Percentiles rank a stretch among this genome's conserved stretches.
phyloP scores from a whole-genome alignment of 2,329 filamentous ascomycete species.

The Venturia pyrina region DNA sequence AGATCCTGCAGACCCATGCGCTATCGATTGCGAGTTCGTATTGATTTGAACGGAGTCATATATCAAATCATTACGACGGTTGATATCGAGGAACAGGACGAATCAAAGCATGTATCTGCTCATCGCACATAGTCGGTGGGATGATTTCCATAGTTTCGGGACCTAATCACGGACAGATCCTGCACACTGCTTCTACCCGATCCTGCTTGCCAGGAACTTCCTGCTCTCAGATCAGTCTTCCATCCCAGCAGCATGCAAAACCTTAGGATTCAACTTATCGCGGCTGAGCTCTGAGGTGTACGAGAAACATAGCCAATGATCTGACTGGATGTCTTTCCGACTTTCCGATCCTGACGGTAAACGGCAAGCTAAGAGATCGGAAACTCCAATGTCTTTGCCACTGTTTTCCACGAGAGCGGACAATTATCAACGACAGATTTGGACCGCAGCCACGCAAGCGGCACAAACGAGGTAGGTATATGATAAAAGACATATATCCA shows the following conservation, averaged over 20 bases:
- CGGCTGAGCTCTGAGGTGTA: background rate
- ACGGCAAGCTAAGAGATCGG: background rate
- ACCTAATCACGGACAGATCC: background rate
- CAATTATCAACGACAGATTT: background rate
- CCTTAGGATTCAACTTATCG: background rate
- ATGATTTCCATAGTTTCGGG: background rate
- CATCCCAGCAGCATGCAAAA: background rate
- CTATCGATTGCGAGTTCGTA: background rate
- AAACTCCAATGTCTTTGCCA: background rate
- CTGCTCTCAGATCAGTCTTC: background rate
- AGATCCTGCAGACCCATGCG: conserved; percentile 6
- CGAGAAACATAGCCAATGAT: conserved; percentile 2
- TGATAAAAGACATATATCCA: background rate
- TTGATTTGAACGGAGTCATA: background rate
- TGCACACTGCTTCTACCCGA: background rate
- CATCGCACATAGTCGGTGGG: background rate
- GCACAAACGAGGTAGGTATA: background rate
- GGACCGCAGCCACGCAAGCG: background rate
- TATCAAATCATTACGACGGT: background rate
- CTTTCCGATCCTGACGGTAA: background rate
- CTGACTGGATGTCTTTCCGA: background rate
- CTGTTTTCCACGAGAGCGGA: background rate
- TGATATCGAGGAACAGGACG: background rate
- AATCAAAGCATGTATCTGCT: background rate
- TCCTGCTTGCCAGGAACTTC: background rate